Base-by-base conservation (phyloP, 345 rosid species). In the Salix brachista region DNA sequence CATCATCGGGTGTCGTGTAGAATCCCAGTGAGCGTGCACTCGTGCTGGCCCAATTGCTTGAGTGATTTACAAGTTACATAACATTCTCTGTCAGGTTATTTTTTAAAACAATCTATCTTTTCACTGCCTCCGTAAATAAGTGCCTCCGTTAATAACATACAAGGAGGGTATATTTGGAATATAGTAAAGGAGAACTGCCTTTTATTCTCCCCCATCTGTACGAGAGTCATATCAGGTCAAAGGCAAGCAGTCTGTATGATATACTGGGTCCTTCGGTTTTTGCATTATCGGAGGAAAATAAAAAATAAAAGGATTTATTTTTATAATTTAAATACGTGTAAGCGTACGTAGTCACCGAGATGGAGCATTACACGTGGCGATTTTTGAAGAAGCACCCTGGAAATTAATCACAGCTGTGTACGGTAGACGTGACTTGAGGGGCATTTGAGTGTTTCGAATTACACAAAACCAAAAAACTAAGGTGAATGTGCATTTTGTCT, bases 41-140 rank as follows among this genome's bases (percentile, higher is more conserved):
- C 81, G 70, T 82, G 84, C 86, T 80, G 79, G 42, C 72, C 81
- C 70, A 32, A 69, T 65, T 67, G 79, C 41, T 90, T 84, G 91
- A 86, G 95, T 93, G 80, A 86, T 70, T 70, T 72, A 84, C 6
- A 88, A 93, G 97, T 77, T 79, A 84, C 77, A 84, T 62, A 83
- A 86, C 89, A 90, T 89, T 90, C 89, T 85, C 77, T 69, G 67
- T 69, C 73, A 32, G 32, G 6, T 80, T 69, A 26, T 75, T 65
- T 70, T 8, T 61, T 16, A 17, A 3, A 66, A 34, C 2, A 3
- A 66, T 5, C 37, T 5, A 21, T 36, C 26, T 66, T 36, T 30
- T 30, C 41, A 21, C 19, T 41, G 1, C 32, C 52, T 14, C 30
- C 30, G 39, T 65, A 4, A 34, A 34, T 34, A 34, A 36, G 23